Evolutionary conservation across 768 basidiomycete genomes (phyloP).

Genomic region (Podaxis rugospora): DNA sequence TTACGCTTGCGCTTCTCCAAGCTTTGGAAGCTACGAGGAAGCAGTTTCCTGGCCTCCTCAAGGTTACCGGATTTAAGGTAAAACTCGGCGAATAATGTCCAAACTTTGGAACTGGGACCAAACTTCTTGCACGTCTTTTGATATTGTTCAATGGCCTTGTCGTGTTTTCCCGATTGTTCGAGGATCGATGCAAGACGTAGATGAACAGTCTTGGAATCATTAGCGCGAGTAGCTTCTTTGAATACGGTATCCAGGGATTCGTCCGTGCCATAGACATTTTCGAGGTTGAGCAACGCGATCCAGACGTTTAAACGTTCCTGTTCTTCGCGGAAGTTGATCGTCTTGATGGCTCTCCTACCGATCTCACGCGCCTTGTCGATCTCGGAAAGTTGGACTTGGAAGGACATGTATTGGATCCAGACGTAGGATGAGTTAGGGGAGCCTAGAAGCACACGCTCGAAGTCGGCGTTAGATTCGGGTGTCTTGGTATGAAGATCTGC

Average conservation of each 20-base stretch:
- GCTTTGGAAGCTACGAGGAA: slow-evolving; percentile 85
- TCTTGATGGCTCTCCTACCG: slow-evolving; percentile 75
- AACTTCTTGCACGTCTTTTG: slow-evolving; percentile 92
- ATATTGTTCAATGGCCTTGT: slow-evolving; percentile 94
- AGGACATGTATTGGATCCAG: slow-evolving; percentile 99
- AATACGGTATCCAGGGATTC: slow-evolving; percentile 76
- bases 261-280: slow-evolving; percentile 88
- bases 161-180: slow-evolving; percentile 75
- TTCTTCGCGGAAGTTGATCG: slow-evolving; percentile 95
- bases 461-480: slow-evolving; percentile 92
- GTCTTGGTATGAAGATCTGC: slow-evolving; percentile 80
- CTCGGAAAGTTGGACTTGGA: slow-evolving; percentile 95
- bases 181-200: slow-evolving; percentile 82
- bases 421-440: slow-evolving; percentile 97
- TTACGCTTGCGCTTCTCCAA: slow-evolving; percentile 91
- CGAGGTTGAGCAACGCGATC: slow-evolving; percentile 94
- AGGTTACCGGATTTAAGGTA: slow-evolving; percentile 68
- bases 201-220: slow-evolving; percentile 91
- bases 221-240: slow-evolving; percentile 85
- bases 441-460: slow-evolving; percentile 87
- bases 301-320: slow-evolving; percentile 95
- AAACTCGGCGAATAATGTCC: slow-evolving; percentile 85
- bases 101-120: slow-evolving; percentile 87
- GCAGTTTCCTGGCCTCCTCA: slow-evolving; percentile 79
- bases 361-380: slow-evolving; percentile 91